Percentiles rank a stretch among this genome's conserved stretches.
Evolutionary conservation across 495 filamentous ascomycete species (phyloP).

Genomic region (Daldinia grandis): DNA sequence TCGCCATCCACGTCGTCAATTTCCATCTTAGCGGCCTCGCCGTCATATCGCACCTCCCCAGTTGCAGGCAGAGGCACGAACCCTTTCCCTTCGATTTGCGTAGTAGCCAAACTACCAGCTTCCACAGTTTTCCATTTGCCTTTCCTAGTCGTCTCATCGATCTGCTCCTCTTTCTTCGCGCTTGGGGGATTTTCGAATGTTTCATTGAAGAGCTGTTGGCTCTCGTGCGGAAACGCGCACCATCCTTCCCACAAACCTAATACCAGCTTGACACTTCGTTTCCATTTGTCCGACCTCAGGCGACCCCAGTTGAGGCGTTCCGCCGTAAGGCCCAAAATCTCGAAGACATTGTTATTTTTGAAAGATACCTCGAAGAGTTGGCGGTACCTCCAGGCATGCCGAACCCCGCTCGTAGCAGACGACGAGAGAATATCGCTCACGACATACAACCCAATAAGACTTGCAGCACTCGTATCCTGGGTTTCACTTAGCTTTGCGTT

Average conservation of each 20-base stretch:
- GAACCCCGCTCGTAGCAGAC: constrained; percentile 80
- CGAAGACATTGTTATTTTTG: constrained; percentile 75
- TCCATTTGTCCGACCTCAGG: constrained; percentile 88
- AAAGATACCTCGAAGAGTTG: constrained; percentile 83
- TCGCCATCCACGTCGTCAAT: constrained; percentile 55
- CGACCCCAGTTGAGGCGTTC: constrained; percentile 83
- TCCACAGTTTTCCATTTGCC: constrained; percentile 80
- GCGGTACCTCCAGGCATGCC: constrained; percentile 90
- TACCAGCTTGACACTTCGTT: constrained; percentile 76
- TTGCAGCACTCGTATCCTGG: constrained; percentile 73
- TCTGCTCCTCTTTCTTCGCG: constrained; percentile 58
- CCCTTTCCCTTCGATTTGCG: constrained; percentile 46
- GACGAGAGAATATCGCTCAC: constrained; percentile 90
- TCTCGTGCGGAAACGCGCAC: constrained; percentile 82
- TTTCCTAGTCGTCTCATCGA: constrained; percentile 61
- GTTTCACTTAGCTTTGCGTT: constrained; percentile 42
- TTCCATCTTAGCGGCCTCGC: constrained; percentile 32
- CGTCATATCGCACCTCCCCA: constrained; percentile 23
- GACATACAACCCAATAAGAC: constrained; percentile 83
- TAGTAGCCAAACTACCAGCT: constrained; percentile 49
- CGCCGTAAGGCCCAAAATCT: constrained; percentile 79
- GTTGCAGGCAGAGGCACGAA: constrained; percentile 47
- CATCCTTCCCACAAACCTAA: constrained; percentile 87
- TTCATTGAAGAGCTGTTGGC: constrained; percentile 74
- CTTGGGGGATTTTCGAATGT: constrained; percentile 79